Evolutionary conservation across 805 yeast species (phyloP).

Genomic region (Martiniozyma abietophila): DNA sequence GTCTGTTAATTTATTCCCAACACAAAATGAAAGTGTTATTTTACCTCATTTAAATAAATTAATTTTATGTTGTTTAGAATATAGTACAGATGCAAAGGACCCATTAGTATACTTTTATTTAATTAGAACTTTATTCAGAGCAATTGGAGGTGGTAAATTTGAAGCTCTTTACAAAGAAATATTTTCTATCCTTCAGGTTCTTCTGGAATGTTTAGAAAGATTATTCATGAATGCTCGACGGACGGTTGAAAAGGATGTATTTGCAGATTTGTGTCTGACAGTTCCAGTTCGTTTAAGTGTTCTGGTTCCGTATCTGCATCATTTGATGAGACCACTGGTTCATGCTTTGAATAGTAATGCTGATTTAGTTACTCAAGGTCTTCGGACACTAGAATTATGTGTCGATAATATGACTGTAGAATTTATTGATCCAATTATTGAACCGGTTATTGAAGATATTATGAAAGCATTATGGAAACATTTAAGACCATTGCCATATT

Average conservation of each 20-base stretch:
- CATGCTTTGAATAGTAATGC: conserved; percentile 83
- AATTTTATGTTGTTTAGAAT: conserved; percentile 68
- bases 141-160: conserved; percentile 95
- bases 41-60: conserved; percentile 81
- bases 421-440: conserved; percentile 93
- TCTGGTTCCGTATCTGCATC: conserved; percentile 83
- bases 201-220: conserved; percentile 77
- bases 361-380: conserved; percentile 89
- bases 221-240: conserved; percentile 75
- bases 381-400: conserved; percentile 88
- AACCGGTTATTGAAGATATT: conserved; percentile 91
- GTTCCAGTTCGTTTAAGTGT: conserved; percentile 94
- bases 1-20: conserved; percentile 90
- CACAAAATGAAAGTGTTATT: conserved; percentile 77
- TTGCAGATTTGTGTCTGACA: conserved; percentile 88
- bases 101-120: conserved; percentile 85
- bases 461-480: conserved; percentile 91
- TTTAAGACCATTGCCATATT: conserved; percentile 84
- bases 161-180: conserved; percentile 90
- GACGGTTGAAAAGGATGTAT: conserved; percentile 86
- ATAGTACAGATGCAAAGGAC: conserved; percentile 79
- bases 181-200: conserved; percentile 78
- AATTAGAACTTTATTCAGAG: conserved; percentile 81
- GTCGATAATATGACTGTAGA: conserved; percentile 95
- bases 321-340: conserved; percentile 84